These are phyloP conservation scores for Fraxinus floribunda DNA, from an alignment of 305 asterid genomes.

Conservation along the genomic window DNA sequence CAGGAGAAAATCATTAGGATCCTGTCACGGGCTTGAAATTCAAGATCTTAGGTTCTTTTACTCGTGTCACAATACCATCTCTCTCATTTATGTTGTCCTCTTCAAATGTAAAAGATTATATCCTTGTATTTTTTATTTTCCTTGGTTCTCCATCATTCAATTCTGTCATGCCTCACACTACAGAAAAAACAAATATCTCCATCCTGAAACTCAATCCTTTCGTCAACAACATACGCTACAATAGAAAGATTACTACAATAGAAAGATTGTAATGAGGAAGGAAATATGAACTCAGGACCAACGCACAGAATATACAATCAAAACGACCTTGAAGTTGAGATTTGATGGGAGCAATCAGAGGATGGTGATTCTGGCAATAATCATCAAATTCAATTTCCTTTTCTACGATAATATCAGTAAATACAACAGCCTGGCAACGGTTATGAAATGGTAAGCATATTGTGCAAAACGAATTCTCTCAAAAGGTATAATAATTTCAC, in stretches of 20 bases:
- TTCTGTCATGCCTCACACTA: constrained; percentile 32
- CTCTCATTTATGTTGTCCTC: constrained; percentile 29
- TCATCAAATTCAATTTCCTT: constrained; percentile 36
- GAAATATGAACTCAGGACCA: constrained; percentile 36
- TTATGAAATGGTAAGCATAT: background rate
- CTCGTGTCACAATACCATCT: constrained; percentile 39
- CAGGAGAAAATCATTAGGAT: constrained; percentile 31
- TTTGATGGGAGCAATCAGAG: constrained; percentile 39
- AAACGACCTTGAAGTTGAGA: constrained; percentile 36
- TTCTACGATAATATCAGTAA: constrained; percentile 34
- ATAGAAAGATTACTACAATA: too few species aligned
- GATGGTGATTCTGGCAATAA: constrained; percentile 38
- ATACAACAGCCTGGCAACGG: constrained; percentile 36
- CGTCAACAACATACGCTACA: constrained; percentile 39
- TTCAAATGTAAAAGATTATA: constrained; percentile 35
- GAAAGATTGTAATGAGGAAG: constrained; percentile 34
- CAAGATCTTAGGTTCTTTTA: constrained; percentile 36
- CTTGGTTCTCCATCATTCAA: constrained; percentile 37
- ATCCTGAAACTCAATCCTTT: constrained; percentile 43
- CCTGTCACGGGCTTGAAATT: constrained; percentile 31
- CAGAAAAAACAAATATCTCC: constrained; percentile 38
- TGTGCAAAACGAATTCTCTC: background rate
- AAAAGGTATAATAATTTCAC: background rate
- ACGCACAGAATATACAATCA: constrained; percentile 33
- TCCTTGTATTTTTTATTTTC: constrained; percentile 30